These are phyloP conservation scores for Rachicladosporium sp. DNA, from an alignment of 2,329 filamentous ascomycete species.

Conservation along the genomic window DNA sequence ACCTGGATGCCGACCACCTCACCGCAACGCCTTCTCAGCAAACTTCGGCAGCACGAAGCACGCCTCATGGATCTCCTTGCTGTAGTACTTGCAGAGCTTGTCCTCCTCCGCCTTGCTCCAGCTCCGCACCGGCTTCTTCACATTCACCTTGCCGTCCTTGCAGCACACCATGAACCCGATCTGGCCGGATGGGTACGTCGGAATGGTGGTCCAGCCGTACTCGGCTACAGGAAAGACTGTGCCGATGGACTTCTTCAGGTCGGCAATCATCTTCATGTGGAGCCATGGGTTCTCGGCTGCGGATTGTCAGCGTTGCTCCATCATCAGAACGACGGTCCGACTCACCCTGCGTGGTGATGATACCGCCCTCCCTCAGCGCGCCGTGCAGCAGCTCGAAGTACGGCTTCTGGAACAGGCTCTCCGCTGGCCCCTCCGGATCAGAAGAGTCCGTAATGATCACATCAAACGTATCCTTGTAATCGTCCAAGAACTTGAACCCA, in stretches of 20 bases:
- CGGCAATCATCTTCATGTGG: conserved; percentile 81
- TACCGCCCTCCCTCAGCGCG: conserved; percentile 85
- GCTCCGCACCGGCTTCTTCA: conserved; percentile 70
- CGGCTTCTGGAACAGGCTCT: conserved; percentile 94
- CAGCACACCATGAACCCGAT: conserved; percentile 99
- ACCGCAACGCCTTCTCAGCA: conserved; percentile 59
- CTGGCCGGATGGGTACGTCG: conserved; percentile 96
- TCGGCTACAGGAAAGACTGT: conserved; percentile 95
- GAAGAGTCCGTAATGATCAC: conserved; percentile 99
- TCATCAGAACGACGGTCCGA: neutral
- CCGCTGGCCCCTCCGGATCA: conserved; percentile 91
- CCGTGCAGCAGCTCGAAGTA: conserved; percentile 92
- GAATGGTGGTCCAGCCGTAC: conserved; percentile 98
- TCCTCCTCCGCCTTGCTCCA: conserved; percentile 84
- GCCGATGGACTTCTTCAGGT: conserved; percentile 93
- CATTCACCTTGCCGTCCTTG: conserved; percentile 78
- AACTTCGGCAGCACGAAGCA: conserved; percentile 90
- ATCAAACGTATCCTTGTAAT: conserved; percentile 95
- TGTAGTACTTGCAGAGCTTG: conserved; percentile 93
- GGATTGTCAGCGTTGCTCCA: conserved; percentile 7
- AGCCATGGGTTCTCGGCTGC: conserved; percentile 99
- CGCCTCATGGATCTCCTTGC: conserved; percentile 88
- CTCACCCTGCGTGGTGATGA: conserved; percentile 97
- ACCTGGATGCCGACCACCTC: conserved; percentile 3
- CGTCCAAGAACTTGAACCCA: conserved; percentile 95